Evolutionary conservation across 305 asterid species (phyloP), one percentile per base, ranked within the genome.

Genomic region (Striga hermonthica): DNA sequence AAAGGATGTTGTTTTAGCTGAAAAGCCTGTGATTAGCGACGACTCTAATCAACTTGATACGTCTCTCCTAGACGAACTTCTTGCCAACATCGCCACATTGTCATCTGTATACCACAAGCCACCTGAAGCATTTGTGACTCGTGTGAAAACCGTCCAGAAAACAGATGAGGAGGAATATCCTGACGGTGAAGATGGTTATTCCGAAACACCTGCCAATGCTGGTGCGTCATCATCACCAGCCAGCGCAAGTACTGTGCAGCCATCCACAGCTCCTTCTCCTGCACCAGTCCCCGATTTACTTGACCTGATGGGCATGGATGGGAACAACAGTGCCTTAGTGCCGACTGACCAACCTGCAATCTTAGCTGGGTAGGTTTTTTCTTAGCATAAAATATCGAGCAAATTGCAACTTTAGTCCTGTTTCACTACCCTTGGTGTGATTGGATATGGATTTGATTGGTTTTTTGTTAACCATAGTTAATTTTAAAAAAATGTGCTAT

Each of bases 71-170:
- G 99, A 90, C 58, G 99, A 94, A 81, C 99, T 94, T 69, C 91
- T 94, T 70, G 90, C 93, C 77, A 94, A 90, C 82, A 88, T 94
- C 75, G 98, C 99, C 66, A 94, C 98, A 60, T 83, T 90, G 71
- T 94, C 99, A 72, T 94, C 99, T 54, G 96, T 94, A 76, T 94
- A 86, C 86, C 99, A 94, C 86, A 94, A 94, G 77, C 98, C 96
- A 35, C 97, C 99, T 34, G 99, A 94, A 54, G 87, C 95, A 69
- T 94, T 94, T 43, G 87, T 90, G 67, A 94, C 99, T 56, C 98
- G 96, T 64, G 93, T 94, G 65, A 90, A 83, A 78, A 86, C 96
- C 49, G 50, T 84, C 43, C 95, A 88, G 76, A 88, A 69, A 82
- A 84, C 96, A 3, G 99, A 94, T 72, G 99, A 94, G 70, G 98